phyloP scores from a whole-genome alignment of 169 alveolate species.

The Amoebophrya sp. region DNA sequence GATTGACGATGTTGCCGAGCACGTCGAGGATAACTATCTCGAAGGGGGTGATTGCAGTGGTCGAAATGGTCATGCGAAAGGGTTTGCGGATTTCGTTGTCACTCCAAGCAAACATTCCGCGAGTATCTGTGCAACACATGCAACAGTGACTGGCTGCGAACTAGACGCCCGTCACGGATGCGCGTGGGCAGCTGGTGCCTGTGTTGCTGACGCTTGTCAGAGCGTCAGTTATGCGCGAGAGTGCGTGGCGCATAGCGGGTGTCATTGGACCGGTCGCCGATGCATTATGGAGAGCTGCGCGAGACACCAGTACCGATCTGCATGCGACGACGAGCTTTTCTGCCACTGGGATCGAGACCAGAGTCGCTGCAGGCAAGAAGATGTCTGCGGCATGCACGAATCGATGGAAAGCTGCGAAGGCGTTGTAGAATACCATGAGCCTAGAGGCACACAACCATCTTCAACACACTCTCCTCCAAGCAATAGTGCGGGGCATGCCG shows the following conservation, averaged over 20 bases:
- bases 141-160: background rate
- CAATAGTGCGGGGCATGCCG: background rate
- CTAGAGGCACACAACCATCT: too few species aligned
- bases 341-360: background rate
- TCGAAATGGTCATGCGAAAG: too few species aligned
- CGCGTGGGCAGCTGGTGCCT: too few species aligned
- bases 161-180: too few species aligned
- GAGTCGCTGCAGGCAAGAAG: background rate
- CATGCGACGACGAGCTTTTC: background rate
- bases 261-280: background rate
- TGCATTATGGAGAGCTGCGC: background rate
- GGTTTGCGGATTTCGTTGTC: too few species aligned
- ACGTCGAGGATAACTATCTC: too few species aligned
- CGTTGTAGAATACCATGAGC: background rate
- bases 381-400: background rate
- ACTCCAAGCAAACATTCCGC: too few species aligned
- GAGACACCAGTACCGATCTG: background rate
- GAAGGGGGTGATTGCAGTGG: too few species aligned
- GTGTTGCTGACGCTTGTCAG: background rate
- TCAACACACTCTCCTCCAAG: too few species aligned
- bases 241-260: background rate
- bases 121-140: background rate
- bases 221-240: background rate
- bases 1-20: too few species aligned
- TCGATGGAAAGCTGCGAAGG: background rate